phyloP scores from a whole-genome alignment of 1,284 basidiomycete species.

The Erythrobasidium hasegawianum region DNA sequence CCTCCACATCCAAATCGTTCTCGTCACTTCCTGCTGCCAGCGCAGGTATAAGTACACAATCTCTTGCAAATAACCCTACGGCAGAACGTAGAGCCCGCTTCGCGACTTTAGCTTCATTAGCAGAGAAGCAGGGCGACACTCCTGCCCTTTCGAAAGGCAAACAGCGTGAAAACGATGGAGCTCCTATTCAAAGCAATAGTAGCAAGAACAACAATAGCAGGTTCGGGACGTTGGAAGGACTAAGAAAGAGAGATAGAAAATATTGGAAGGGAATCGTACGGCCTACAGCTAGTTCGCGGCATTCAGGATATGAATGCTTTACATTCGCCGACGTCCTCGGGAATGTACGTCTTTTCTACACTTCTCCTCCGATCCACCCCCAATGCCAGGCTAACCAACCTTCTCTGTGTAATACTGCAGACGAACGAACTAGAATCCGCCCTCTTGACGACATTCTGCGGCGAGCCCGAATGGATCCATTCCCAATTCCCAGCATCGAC shows the following conservation, averaged over 20 bases:
- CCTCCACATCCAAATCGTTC: background rate
- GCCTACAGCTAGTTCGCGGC: conserved; percentile 23
- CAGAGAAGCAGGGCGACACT: background rate
- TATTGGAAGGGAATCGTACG: conserved; percentile 26
- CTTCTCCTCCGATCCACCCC: background rate
- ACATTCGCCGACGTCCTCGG: conserved; percentile 26
- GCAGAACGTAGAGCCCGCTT: background rate
- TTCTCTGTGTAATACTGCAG: conserved; percentile 8
- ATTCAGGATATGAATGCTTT: conserved; percentile 25
- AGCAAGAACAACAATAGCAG: background rate
- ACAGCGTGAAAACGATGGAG: background rate
- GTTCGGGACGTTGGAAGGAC: background rate
- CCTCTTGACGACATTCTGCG: conserved; percentile 29
- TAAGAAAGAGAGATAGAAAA: background rate
- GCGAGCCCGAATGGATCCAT: conserved; percentile 31
- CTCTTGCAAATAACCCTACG: background rate
- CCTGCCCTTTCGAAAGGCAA: background rate
- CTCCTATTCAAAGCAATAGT: background rate
- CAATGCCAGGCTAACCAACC: background rate
- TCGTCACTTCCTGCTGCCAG: background rate
- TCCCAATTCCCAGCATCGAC: conserved; percentile 18
- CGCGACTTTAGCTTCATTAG: conserved; percentile 16
- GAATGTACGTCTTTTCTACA: conserved; percentile 4
- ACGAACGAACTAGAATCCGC: conserved; percentile 26
- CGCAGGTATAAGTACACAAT: background rate